These are phyloP conservation scores for Chlamydomonas schloesseri DNA, from an alignment of 139 green algal genomes.

Conservation along the genomic window DNA sequence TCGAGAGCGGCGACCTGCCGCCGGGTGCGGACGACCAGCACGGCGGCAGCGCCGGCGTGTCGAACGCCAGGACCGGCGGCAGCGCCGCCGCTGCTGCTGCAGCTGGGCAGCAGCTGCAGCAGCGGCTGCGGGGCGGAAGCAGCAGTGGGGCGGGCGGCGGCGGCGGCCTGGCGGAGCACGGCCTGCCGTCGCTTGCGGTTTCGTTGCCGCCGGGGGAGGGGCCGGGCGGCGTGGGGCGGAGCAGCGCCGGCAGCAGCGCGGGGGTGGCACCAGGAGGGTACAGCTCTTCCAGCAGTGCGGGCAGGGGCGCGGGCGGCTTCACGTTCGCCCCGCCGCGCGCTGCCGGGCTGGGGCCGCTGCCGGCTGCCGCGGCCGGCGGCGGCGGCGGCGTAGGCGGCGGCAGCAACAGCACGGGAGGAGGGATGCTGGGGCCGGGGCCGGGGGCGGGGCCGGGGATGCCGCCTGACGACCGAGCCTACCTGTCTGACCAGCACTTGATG, in stretches of 20 bases:
- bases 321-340: background rate
- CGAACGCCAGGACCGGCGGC: too few species aligned
- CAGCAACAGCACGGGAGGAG: background rate
- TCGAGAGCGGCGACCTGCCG: slow-evolving; percentile 38
- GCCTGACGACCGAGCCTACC: background rate
- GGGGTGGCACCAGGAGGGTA: too few species aligned
- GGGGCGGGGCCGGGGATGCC: background rate
- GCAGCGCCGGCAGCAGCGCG: too few species aligned
- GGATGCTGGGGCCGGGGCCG: background rate
- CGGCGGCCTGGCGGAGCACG: background rate
- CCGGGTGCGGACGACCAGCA: background rate
- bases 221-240: background rate
- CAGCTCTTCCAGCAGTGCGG: background rate
- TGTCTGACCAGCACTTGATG: too few species aligned
- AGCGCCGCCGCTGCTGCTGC: too few species aligned
- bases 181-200: background rate
- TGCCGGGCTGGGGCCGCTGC: too few species aligned
- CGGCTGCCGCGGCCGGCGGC: too few species aligned
- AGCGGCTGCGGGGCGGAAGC: background rate
- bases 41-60: background rate
- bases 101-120: background rate
- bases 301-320: background rate
- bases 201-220: background rate
- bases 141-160: background rate
- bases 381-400: background rate